phyloP scores from a whole-genome alignment of 169 alveolate species.

The Hammondia hammondi region DNA sequence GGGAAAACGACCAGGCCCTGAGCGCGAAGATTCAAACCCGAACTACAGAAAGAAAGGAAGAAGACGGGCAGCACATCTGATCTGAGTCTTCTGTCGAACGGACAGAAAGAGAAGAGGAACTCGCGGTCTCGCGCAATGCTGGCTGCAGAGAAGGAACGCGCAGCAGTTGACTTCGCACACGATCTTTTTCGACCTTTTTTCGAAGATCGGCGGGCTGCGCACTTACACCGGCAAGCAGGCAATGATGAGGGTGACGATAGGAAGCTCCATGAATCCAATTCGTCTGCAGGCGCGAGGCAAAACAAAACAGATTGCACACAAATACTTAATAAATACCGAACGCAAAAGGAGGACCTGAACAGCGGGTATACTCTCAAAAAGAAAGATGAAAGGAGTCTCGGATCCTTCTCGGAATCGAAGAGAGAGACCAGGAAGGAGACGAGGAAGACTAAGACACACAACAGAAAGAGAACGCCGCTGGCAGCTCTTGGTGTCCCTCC shows the following conservation, averaged over 20 bases:
- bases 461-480: too few species aligned
- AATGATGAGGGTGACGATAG: constrained; percentile 33
- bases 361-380: too few species aligned
- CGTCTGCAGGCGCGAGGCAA: background rate
- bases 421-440: too few species aligned
- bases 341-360: too few species aligned
- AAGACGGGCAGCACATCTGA: background rate
- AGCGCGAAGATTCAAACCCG: too few species aligned
- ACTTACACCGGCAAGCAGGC: constrained; percentile 38
- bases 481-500: too few species aligned
- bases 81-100: background rate
- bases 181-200: background rate
- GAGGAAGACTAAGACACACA: too few species aligned
- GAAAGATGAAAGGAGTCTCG: too few species aligned
- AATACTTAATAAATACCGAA: too few species aligned
- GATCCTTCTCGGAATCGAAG: too few species aligned
- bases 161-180: background rate
- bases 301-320: too few species aligned
- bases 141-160: background rate
- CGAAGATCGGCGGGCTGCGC: background rate
- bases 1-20: too few species aligned
- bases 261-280: constrained; percentile 46
- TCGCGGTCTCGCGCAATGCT: background rate
- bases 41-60: background rate
- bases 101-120: background rate